Evolutionary conservation across 2,329 filamentous ascomycete genomes (phyloP).

Genomic region (Curvularia eragrostidis): DNA sequence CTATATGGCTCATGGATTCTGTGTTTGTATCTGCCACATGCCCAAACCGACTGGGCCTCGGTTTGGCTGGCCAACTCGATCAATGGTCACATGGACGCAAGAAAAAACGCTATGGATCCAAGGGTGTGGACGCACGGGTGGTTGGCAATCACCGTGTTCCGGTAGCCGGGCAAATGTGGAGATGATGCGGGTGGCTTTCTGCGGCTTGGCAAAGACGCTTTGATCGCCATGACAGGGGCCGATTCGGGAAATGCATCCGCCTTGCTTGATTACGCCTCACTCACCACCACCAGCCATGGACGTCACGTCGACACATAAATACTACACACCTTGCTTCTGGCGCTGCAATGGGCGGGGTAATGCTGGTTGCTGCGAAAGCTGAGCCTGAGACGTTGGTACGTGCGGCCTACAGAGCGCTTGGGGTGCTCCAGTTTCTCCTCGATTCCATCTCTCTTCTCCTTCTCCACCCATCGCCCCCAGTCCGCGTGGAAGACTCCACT

Average conservation of each 20-base stretch:
- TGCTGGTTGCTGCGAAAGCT: background rate
- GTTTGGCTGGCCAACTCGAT: background rate
- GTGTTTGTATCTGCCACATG: background rate
- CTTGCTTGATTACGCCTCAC: conserved; percentile 2
- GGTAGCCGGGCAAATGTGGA: background rate
- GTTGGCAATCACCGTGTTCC: too few species aligned
- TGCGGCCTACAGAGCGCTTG: background rate
- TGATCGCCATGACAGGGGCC: conserved; percentile 6
- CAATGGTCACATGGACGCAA: background rate
- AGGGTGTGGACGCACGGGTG: background rate
- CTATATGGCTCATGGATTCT: background rate
- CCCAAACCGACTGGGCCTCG: background rate
- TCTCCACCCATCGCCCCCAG: background rate
- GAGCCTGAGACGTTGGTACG: background rate
- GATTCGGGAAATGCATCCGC: conserved; percentile 10
- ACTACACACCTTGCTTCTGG: background rate
- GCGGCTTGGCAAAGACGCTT: background rate
- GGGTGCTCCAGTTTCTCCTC: background rate
- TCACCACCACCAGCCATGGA: background rate
- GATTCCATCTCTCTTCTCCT: background rate
- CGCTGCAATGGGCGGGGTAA: background rate
- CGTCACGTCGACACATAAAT: background rate
- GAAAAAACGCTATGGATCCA: background rate
- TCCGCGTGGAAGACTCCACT: background rate
- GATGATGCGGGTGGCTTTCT: conserved; percentile 7